Base-by-base conservation (phyloP, 2,329 filamentous ascomycete species). In the Pseudomassariella vexata region DNA sequence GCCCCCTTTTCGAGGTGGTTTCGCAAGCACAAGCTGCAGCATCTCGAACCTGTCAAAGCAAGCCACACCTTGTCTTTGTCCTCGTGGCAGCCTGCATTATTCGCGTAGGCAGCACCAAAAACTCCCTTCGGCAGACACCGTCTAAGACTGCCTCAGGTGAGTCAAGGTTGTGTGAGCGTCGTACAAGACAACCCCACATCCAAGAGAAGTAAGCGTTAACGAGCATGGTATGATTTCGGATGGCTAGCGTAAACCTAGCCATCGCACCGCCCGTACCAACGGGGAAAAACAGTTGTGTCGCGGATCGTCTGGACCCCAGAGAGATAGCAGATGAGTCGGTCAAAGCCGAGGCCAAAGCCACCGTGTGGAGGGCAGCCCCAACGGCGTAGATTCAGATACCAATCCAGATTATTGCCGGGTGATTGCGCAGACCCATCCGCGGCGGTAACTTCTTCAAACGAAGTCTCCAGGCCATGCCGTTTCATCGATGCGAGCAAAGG, bases 321-420 rank as follows among this genome's bases (percentile, higher is more conserved):
- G 34, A 95, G 67, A 61, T 94, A 95, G 51, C 82, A 81, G 46
- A 95, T 60, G 41, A 95, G 70, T 34, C 89, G 76, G 65, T 95
- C 89, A 53, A 94, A 94, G 7, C 89, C 89, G 35, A 95, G 58
- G 3, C 89, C 89, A 53, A 94, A 95, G 1, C 89, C 89, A 24
- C 89, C 89, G 49, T 95, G 89, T 21, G 87, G 87, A 35, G 87
- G 85, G 45, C 82, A 89, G n/a, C 89, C 89, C 75, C 87, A 95
- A 44, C 82, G 79, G 39, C 89, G 79, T 39, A 95, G 70, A 56
- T 95, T 88, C 16, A 86, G 66, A 54, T 95, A 95, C 89, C 89
- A 95, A 45, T 82, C 75, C 34, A 95, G 59, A 38, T 65, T 63
- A 34, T 50, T 49, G 26, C 36, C 44, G 22, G 38, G 26, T 29